Conservation (phyloP, 805 yeast species). For the Myxozyma vanderwaltii region DNA sequence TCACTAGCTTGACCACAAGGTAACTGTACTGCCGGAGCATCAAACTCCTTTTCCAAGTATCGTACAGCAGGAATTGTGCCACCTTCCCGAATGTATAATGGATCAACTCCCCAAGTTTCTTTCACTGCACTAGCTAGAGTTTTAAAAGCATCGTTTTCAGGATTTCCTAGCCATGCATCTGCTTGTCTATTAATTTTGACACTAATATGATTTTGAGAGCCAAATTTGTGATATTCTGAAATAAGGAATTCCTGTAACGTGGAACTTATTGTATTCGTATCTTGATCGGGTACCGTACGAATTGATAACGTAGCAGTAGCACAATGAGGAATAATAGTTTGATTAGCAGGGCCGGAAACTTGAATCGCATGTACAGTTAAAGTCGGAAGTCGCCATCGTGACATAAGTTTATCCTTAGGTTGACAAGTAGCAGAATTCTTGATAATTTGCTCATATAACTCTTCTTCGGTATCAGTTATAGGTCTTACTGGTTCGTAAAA, state of each 20-base stretch:
- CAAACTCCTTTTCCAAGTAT: conserved; percentile 75
- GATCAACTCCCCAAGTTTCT: conserved; percentile 65
- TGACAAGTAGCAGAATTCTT: conserved; percentile 42
- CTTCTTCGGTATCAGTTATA: conserved; percentile 58
- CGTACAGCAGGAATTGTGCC: conserved; percentile 94
- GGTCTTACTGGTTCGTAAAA: conserved; percentile 71
- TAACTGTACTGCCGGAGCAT: conserved; percentile 90
- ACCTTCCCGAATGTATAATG: conserved; percentile 84
- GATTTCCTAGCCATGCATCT: conserved; percentile 95
- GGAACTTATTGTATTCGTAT: conserved; percentile 57
- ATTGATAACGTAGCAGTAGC: conserved; percentile 79
- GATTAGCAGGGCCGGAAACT: conserved; percentile 88
- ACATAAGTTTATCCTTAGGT: conserved; percentile 55
- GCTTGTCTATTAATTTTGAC: conserved; percentile 77
- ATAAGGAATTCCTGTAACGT: conserved; percentile 53
- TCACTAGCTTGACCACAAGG: conserved; percentile 97
- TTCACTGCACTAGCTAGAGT: conserved; percentile 63
- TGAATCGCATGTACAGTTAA: conserved; percentile 79
- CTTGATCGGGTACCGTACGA: conserved; percentile 88
- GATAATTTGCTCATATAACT: conserved; percentile 62
- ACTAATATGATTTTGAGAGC: conserved; percentile 62
- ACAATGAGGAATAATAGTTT: conserved; percentile 83
- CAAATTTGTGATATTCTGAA: conserved; percentile 51
- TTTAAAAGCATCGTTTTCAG: conserved; percentile 70
- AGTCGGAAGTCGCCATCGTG: conserved; percentile 89